These are phyloP conservation scores for Phytophthora quininea DNA, from an alignment of 352 stramenopile species.

Conservation along the genomic window DNA sequence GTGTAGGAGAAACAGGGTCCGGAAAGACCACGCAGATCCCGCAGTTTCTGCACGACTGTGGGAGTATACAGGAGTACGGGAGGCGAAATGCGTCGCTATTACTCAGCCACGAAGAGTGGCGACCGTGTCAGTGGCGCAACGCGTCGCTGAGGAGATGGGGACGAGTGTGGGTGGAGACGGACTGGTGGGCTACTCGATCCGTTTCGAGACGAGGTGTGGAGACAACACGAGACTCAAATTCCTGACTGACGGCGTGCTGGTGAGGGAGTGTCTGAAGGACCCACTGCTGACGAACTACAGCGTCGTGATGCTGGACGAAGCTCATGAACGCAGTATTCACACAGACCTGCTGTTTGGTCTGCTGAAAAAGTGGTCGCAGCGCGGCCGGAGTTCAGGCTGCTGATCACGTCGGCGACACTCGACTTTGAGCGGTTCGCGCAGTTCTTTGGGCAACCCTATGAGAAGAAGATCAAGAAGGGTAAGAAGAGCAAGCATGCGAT, in stretches of 20 bases:
- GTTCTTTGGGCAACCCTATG: conserved; percentile 72
- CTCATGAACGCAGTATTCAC: conserved; percentile 97
- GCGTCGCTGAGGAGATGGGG: conserved; percentile 97
- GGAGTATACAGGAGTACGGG: conserved; percentile 22
- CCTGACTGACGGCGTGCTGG: conserved; percentile 80
- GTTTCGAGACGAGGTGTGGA: conserved; percentile 95
- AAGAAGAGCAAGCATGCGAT: conserved; percentile 14
- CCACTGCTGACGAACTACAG: conserved; percentile 82
- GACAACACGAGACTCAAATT: conserved; percentile 81
- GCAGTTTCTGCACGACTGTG: conserved; percentile 64
- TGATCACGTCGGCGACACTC: conserved; percentile 94
- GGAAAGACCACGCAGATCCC: conserved; percentile 96
- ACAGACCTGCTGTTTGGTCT: conserved; percentile 98
- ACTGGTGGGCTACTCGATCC: conserved; percentile 95
- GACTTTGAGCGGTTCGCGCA: conserved; percentile 84
- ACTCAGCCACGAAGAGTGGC: conserved; percentile 96
- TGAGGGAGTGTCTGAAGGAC: conserved; percentile 83
- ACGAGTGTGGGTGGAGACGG: conserved; percentile 37
- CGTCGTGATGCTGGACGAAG: conserved; percentile 96
- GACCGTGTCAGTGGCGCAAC: conserved; percentile 96
- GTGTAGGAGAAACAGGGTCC: conserved; percentile 94
- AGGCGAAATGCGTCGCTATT: conserved; percentile 66
- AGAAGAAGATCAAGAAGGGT: conserved; percentile 11
- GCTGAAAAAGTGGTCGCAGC: conserved; percentile 76
- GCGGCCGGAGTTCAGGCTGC: conserved; percentile 89